A percentile compares a stretch with the other conserved stretches of the same genome.
Conservation (phyloP, 2,329 filamentous ascomycete genomes). For the Fusarium humuli region DNA sequence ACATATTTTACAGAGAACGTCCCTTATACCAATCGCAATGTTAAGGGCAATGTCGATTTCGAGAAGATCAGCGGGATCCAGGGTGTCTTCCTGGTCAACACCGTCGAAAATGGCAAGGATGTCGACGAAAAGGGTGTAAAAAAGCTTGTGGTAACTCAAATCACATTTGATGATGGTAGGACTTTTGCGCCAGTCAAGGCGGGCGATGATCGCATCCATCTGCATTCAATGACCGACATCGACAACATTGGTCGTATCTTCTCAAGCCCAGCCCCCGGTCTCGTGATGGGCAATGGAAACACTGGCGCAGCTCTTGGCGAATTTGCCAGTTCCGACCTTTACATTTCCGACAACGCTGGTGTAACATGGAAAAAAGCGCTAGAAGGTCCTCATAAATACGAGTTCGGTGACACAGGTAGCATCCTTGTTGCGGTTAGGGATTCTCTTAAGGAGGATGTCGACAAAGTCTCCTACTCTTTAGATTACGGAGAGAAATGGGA, state of each 20-base stretch:
- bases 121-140: constrained; percentile 66
- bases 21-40: constrained; percentile 90
- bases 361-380: constrained; percentile 82
- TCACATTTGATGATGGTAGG: constrained; percentile 95
- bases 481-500: constrained; percentile 91
- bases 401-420: constrained; percentile 93
- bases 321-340: constrained; percentile 82
- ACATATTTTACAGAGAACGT: constrained; percentile 95
- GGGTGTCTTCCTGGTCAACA: constrained; percentile 90
- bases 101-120: constrained; percentile 86
- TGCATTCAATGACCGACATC: constrained; percentile 91
- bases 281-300: constrained; percentile 95
- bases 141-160: constrained; percentile 81
- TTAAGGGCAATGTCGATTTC: constrained; percentile 85
- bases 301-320: constrained; percentile 78
- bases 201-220: constrained; percentile 77
- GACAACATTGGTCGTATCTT: constrained; percentile 87
- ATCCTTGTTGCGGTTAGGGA: constrained; percentile 87
- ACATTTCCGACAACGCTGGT: constrained; percentile 91
- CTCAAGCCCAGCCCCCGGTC: constrained; percentile 90
- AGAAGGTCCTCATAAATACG: constrained; percentile 90
- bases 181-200: constrained; percentile 81
- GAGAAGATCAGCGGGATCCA: constrained; percentile 94
- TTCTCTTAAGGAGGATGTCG: constrained; percentile 70
- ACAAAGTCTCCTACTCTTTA: constrained; percentile 78